Base-by-base conservation (phyloP, 106 monocot genomes). In the Apostasia shenzhenica region DNA sequence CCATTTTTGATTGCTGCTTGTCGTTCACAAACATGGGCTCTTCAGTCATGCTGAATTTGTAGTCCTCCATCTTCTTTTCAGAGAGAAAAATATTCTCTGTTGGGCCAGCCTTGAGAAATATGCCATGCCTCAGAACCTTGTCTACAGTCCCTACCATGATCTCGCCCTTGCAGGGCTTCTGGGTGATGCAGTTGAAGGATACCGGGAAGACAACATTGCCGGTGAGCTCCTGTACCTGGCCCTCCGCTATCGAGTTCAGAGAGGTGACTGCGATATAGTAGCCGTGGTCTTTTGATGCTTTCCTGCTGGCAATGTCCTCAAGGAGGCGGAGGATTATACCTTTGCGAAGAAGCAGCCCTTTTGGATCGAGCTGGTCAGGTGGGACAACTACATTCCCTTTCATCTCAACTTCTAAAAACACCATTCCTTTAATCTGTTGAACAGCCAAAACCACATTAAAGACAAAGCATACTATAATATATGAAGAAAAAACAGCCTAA, bases 331-430 rank as follows among this genome's bases (percentile, higher is more conserved):
- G 66, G 51, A 95, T 76, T 44, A 91, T 86, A 4, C 81, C 70
- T 70, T 82, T 85, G 2, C 68, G 76, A 5, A 95, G 85, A 41
- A 83, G 42, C 14, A 95, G 81, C 0, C 83, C 88, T 60, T 83
- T 76, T 1, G 83, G 37, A 46, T 74, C 73, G 12, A 95, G 81
- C 62, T 88, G 65, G 14, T 80, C 75, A 2, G 91, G 91, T 9
- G 77, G 61, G 48, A 91, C 72, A 9, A 79, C 54, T 38, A 91
- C 82, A 61, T 91, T 84, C 79, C 81, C 85, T 67, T 81, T 65
- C 72, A 95, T 76, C 38, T 91, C 85, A 7, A 83, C 81, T 43
- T 91, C 88, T n/a, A 90, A 77, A 51, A 95, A 95, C 61, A 95
- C 89, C 89, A 89, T 94, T 10, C 7, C 59, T 47, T 38, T 42